Evolutionary conservation across 192 early-diverging fungal genomes (phyloP), one percentile per base, ranked within the genome.

Genomic region (Pilobolus umbonatus): DNA sequence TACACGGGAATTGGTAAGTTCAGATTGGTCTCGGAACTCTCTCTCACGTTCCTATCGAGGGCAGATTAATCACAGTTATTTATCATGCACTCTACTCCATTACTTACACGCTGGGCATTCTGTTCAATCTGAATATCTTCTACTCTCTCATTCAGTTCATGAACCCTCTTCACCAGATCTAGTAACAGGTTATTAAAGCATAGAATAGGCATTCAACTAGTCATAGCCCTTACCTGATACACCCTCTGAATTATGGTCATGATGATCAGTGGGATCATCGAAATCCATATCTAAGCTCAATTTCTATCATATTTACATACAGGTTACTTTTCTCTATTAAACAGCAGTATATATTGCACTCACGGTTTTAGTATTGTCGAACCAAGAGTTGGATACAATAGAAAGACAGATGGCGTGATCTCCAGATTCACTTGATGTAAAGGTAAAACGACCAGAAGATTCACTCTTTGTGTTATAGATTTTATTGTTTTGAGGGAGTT

Each of bases 341-440:
- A 35, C 34, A 46, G 8, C 9, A 54, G 49, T 47, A n/a, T 43
- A 38, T 10, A 32, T 15, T 11, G 19, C 25, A 56, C 72, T 24
- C 76, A 90, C 88, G 24, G 81, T 85, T 61, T 83, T 81, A 45
- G 76, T 72, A 15, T 80, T 77, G 22, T 80, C 75, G 71, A 94
- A 83, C 89, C 89, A 92, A n/a, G 80, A 75, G 30, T 77, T 69
- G 15, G 80, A 72, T 3, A 73, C 75, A 9, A 80, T 77, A 60
- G 78, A 83, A 49, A 99, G 73, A 72, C 97, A 99, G 50, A 99
- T 92, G 15, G 81, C 73, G 72, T 99, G 94, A 65, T 94, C 86
- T 43, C 95, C 94, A 32, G 88, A 79, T 53, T 90, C 88, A 22
- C 88, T 78, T 19, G 95, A 84, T 11, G 92, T 94, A 62, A 99